Percentiles rank a stretch among this genome's conserved stretches.
These are phyloP conservation scores for Scedosporium apiospermum DNA, from an alignment of 2,329 filamentous ascomycete genomes.

Conservation along the genomic window DNA sequence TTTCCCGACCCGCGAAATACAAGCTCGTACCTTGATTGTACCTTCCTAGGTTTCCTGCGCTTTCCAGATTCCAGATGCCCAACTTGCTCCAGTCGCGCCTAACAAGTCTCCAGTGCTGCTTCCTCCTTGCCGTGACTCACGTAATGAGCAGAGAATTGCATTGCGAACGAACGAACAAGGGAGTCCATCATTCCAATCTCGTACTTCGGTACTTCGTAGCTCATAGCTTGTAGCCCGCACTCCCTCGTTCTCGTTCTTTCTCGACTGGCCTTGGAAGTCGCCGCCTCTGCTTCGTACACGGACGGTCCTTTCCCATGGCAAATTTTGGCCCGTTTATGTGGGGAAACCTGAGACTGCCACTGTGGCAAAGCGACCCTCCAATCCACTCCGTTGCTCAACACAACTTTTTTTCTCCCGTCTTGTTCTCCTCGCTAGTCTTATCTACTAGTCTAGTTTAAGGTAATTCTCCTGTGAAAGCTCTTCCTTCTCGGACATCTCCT, in stretches of 20 bases:
- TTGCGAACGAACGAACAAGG: background rate
- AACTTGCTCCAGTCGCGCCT: conserved; percentile 2
- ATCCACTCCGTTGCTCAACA: background rate
- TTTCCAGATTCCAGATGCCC: background rate
- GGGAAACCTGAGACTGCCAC: background rate
- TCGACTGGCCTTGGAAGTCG: background rate
- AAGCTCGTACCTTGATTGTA: conserved; percentile 2
- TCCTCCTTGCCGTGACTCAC: background rate
- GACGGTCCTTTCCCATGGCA: conserved; percentile 1
- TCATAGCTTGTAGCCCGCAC: background rate
- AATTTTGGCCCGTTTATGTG: conserved; percentile 1
- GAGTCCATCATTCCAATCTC: background rate
- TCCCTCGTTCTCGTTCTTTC: background rate
- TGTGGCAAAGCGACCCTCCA: background rate
- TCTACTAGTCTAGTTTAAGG: background rate
- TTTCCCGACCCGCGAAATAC: background rate
- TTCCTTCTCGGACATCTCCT: conserved; percentile 1
- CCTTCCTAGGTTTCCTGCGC: background rate
- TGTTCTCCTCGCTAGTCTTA: background rate
- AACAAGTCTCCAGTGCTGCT: background rate
- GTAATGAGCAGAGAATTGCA: background rate
- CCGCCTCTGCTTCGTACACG: background rate
- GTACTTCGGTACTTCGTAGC: background rate
- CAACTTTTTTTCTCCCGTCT: background rate
- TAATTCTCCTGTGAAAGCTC: background rate